These are phyloP conservation scores for Talaromyces sp. DNA, from an alignment of 2,329 filamentous ascomycete species.

Conservation along the genomic window DNA sequence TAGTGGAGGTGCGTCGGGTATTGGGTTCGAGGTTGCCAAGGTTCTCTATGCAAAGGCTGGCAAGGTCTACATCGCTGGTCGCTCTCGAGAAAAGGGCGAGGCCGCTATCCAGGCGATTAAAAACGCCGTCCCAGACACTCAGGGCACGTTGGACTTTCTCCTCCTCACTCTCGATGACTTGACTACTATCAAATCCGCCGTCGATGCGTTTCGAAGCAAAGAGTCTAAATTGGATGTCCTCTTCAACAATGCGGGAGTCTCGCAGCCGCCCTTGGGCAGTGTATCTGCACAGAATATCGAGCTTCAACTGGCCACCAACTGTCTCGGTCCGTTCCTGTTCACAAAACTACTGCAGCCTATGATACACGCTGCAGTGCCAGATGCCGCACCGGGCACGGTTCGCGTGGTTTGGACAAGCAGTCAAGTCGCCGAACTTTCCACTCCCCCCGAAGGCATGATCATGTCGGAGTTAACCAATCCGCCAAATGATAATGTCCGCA, in stretches of 20 bases:
- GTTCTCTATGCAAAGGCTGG: no score
- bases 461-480: constrained; percentile 14
- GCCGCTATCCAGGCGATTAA: no score
- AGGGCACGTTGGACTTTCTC: no score
- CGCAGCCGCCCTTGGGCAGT: constrained; percentile 21
- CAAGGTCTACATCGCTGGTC: no score
- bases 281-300: constrained; percentile 32
- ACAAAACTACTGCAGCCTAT: constrained; percentile 29
- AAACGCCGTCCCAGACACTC: no score
- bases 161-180: no score
- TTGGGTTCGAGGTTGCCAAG: no score
- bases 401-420: constrained; percentile 33
- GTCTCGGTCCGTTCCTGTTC: constrained; percentile 35
- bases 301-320: constrained; percentile 34
- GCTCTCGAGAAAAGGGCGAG: no score
- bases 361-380: constrained; percentile 24
- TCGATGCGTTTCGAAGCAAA: no score
- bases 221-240: constrained; percentile 15
- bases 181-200: no score
- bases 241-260: constrained; percentile 13
- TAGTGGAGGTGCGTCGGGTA: no score
- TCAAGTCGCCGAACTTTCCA: constrained; percentile 19
- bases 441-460: constrained; percentile 15
- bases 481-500: constrained; percentile 13
- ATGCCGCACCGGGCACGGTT: constrained; percentile 19